Conservation (phyloP, 345 rosid genomes). For the Camelina hispida region DNA sequence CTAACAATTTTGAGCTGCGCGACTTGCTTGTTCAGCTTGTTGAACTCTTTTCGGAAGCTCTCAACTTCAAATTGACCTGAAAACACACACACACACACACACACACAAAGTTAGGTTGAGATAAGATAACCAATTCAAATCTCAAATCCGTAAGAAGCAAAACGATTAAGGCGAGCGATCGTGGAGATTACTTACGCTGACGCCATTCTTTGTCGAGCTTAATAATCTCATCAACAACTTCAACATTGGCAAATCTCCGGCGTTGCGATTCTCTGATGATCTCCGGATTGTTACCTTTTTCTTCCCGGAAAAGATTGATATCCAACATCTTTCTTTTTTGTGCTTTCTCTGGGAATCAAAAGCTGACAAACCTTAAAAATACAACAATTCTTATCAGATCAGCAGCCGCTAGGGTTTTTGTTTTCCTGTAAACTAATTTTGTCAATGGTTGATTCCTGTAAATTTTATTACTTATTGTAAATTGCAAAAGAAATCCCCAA, state of each 20-base stretch:
- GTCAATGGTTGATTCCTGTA: too few species aligned
- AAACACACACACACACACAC: too few species aligned
- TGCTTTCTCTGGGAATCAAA: slow-evolving; percentile 6
- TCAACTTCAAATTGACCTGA: slow-evolving; percentile 81
- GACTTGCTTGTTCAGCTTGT: slow-evolving; percentile 68
- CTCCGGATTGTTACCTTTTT: slow-evolving; percentile 77
- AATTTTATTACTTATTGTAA: too few species aligned
- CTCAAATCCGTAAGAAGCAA: background rate
- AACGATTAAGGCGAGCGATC: background rate
- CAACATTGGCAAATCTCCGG: slow-evolving; percentile 68
- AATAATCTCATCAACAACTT: slow-evolving; percentile 73
- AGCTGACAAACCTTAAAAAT: too few species aligned
- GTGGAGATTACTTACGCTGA: slow-evolving; percentile 49
- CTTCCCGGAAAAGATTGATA: slow-evolving; percentile 76
- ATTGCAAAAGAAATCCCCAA: too few species aligned
- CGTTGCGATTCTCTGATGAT: slow-evolving; percentile 78
- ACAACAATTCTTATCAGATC: too few species aligned
- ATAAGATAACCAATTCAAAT: slow-evolving; percentile 9
- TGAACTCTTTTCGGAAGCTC: slow-evolving; percentile 65
- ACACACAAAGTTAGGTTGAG: too few species aligned
- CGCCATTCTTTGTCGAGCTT: slow-evolving; percentile 81
- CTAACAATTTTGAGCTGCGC: slow-evolving; percentile 80
- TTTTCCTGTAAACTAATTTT: too few species aligned
- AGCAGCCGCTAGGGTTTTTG: too few species aligned
- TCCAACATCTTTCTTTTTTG: slow-evolving; percentile 61